A percentile compares a stretch with the other conserved stretches of the same genome.
These are phyloP conservation scores for Solanum chmielewskii DNA, from an alignment of 257 asterid species.

Conservation along the genomic window DNA sequence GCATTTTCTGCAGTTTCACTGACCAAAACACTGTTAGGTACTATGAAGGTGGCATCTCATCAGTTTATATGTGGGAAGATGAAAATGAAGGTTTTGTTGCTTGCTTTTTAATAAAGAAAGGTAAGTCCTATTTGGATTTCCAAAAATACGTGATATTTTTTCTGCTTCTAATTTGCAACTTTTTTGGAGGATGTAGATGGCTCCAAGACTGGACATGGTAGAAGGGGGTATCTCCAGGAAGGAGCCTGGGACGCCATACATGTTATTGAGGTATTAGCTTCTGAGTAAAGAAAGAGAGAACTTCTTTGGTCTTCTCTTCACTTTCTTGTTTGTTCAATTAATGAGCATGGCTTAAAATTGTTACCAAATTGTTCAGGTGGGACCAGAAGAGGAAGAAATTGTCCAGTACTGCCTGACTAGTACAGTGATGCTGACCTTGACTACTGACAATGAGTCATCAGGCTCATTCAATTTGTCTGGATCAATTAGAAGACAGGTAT, in stretches of 20 bases:
- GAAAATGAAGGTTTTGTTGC: constrained; percentile 82
- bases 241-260: constrained; percentile 99
- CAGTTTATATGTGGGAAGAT: constrained; percentile 92
- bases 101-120: constrained; percentile 91
- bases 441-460: constrained; percentile 71
- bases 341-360: not conserved
- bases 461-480: constrained; percentile 94
- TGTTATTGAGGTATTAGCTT: constrained; percentile 70
- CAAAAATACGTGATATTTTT: not conserved
- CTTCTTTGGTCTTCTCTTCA: not conserved
- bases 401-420: constrained; percentile 88
- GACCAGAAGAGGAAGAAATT: constrained; percentile 65
- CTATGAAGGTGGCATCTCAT: constrained; percentile 96
- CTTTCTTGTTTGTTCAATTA: not conserved
- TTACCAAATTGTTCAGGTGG: constrained; percentile 36
- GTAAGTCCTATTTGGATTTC: constrained; percentile 14
- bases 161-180: constrained; percentile 7
- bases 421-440: constrained; percentile 87
- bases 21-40: constrained; percentile 63
- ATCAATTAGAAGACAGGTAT: constrained; percentile 97
- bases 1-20: constrained; percentile 22
- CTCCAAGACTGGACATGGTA: constrained; percentile 70
- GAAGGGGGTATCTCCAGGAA: constrained; percentile 85
- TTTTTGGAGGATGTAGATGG: constrained; percentile 52
- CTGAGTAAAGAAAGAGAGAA: not conserved